phyloP scores from a whole-genome alignment of 345 rosid species.

The Pistacia vera region DNA sequence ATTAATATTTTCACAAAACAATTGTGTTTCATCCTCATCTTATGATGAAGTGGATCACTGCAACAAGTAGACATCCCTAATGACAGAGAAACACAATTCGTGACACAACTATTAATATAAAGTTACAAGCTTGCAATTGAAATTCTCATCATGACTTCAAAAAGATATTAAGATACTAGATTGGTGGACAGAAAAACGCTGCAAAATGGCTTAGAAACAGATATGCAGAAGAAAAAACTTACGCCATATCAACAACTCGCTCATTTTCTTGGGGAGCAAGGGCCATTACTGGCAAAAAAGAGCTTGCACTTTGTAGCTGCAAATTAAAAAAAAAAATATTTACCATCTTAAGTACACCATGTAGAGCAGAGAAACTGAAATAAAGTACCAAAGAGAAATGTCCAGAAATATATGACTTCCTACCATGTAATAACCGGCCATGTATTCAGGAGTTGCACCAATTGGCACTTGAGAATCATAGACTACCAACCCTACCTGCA shows the following conservation, averaged over 20 bases:
- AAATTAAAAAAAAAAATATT: slow-evolving; percentile 5
- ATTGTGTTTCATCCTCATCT: neutral
- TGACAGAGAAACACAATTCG: neutral
- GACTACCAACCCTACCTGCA: slow-evolving; percentile 89
- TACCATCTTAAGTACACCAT: slow-evolving; percentile 7
- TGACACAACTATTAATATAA: neutral
- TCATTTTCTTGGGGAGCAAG: slow-evolving; percentile 98
- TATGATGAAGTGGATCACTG: neutral
- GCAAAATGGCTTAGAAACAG: neutral
- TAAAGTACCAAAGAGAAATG: neutral
- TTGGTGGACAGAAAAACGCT: neutral
- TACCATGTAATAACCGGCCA: slow-evolving; percentile 97
- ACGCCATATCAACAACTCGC: slow-evolving; percentile 93
- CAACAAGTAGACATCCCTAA: neutral
- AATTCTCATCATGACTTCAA: neutral
- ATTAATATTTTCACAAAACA: neutral
- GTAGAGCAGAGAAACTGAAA: slow-evolving; percentile 9
- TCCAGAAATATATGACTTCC: slow-evolving; percentile 12
- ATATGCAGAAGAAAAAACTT: slow-evolving; percentile 36
- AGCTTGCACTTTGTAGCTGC: slow-evolving; percentile 97
- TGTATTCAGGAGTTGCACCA: slow-evolving; percentile 97
- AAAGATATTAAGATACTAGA: neutral
- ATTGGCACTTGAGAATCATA: slow-evolving; percentile 95
- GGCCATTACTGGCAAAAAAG: slow-evolving; percentile 97
- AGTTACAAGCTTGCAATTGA: neutral